A percentile compares a stretch with the other conserved stretches of the same genome.
Evolutionary conservation across 2,329 filamentous ascomycete species (phyloP).

Genomic region (Claviceps paspali): DNA sequence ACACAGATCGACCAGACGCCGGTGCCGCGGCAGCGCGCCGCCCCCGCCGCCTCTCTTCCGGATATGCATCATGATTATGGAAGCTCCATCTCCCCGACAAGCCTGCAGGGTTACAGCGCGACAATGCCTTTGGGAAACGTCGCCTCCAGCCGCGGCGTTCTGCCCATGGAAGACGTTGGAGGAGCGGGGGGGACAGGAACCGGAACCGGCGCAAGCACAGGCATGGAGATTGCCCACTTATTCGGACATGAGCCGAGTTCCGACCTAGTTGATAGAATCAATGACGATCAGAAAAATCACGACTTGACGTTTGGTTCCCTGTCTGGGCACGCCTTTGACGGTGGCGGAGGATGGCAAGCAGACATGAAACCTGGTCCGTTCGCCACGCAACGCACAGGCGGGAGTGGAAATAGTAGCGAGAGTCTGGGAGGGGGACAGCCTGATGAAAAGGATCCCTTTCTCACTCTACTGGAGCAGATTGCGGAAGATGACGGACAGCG

Average conservation of each 20-base stretch:
- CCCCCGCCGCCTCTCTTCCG: neutral
- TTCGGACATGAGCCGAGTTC: too few species aligned
- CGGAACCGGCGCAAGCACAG: neutral
- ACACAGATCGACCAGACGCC: too few species aligned
- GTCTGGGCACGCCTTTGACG: constrained; percentile 37
- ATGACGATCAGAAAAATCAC: too few species aligned
- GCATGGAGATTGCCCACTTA: constrained; percentile 8
- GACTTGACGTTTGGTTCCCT: constrained; percentile 46
- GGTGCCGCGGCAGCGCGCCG: too few species aligned
- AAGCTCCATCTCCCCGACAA: neutral
- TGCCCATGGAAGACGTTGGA: constrained; percentile 2
- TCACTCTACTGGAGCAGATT: constrained; percentile 65
- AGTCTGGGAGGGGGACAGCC: constrained; percentile 32
- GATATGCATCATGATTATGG: neutral
- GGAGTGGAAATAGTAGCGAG: constrained; percentile 16
- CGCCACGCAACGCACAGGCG: constrained; percentile 30
- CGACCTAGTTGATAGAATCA: too few species aligned
- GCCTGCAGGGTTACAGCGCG: constrained; percentile 11
- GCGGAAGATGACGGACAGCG: constrained; percentile 58
- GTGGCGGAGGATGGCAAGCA: constrained; percentile 31
- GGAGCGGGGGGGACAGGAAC: too few species aligned
- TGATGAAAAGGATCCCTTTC: constrained; percentile 67
- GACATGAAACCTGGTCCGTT: constrained; percentile 26
- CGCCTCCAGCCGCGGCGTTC: neutral
- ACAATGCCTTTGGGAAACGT: constrained; percentile 1